These are phyloP conservation scores for Mentha longifolia DNA, from an alignment of 257 asterid species.

Conservation along the genomic window DNA sequence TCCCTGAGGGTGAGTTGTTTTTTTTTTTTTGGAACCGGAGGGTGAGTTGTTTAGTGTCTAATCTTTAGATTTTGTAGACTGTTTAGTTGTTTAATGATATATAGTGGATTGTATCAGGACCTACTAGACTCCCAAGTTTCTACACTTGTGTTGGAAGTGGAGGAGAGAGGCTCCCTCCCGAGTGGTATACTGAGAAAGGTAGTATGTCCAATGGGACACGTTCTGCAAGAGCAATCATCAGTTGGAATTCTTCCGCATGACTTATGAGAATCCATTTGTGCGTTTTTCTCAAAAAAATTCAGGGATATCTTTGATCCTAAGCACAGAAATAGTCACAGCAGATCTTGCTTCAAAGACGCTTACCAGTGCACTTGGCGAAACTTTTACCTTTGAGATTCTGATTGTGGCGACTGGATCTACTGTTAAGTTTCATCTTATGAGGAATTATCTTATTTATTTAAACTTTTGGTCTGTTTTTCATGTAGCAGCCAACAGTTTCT, in stretches of 20 bases:
- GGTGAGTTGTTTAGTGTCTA: no score
- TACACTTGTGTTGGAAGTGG: slow-evolving; percentile 98
- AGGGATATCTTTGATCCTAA: slow-evolving; percentile 87
- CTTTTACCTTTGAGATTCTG: slow-evolving; percentile 58
- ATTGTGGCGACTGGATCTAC: slow-evolving; percentile 90
- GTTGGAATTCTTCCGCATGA: neutral
- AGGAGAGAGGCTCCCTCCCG: slow-evolving; percentile 94
- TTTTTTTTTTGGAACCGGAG: no score
- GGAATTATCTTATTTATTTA: slow-evolving; percentile 1
- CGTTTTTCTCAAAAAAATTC: slow-evolving; percentile 37
- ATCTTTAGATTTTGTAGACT: slow-evolving; percentile 6
- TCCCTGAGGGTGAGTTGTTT: slow-evolving; percentile 86
- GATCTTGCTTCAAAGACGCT: slow-evolving; percentile 85
- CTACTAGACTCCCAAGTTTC: slow-evolving; percentile 96
- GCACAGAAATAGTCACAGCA: slow-evolving; percentile 85
- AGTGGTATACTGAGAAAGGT: slow-evolving; percentile 98
- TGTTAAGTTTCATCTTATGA: slow-evolving; percentile 43
- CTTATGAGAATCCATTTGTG: slow-evolving; percentile 24
- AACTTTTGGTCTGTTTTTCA: slow-evolving; percentile 1
- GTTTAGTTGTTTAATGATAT: no score
- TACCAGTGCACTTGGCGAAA: slow-evolving; percentile 67
- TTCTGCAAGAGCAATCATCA: slow-evolving; percentile 6
- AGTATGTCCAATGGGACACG: slow-evolving; percentile 22
- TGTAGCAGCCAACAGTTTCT: slow-evolving; percentile 26
- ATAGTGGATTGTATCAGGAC: slow-evolving; percentile 55